Base-by-base conservation (phyloP, 768 basidiomycete species). In the Leccinum arenicola region DNA sequence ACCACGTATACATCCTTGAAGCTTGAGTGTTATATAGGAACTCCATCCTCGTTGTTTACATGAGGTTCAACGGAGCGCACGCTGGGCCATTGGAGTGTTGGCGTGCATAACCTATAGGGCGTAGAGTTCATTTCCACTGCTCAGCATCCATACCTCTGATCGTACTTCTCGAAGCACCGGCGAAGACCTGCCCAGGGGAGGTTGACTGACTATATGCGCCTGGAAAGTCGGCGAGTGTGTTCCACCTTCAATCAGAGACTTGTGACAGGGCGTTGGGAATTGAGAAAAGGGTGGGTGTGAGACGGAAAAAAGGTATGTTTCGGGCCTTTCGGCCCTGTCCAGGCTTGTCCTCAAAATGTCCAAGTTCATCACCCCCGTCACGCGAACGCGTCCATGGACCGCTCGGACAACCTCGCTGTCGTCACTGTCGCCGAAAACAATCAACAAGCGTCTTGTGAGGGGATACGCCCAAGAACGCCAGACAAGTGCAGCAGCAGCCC, bases 401-500 rank as follows among this genome's bases (percentile, higher is more conserved):
- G 33, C 59, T 35, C 48, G 54, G 29, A 50, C 61, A 19, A 38
- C 56, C 48, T 60, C 25, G 17, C 31, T 58, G 45, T 56, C 53
- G 54, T 33, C 52, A 2, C 12, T 14, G 27, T 10, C 38, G 6
- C 3, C 1, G 21, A 6, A 48, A 59, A 23, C n/a, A 47, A 29
- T 7, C 9, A 55, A 40, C 27, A 58, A n/a, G 21, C 12, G 52
- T 36, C 55, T 52, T 11, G 11, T 43, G 7, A 68, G 61, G 31
- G 47, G 57, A 14, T 69, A 71, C 38, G 51, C 68, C 25, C 64
- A 63, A 10, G 5, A 50, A 59, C 65, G 55, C 48, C 69, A 67
- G 45, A 62, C 61, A 23, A 61, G 65, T 2, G 52, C 66, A 12
- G 52, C 63, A 33, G 71, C 74, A 6, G 70, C 66, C 11, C 72